A percentile compares a stretch with the other conserved stretches of the same genome.
These are phyloP conservation scores for Boletus sp. DNA, from an alignment of 768 basidiomycete species.

Conservation along the genomic window DNA sequence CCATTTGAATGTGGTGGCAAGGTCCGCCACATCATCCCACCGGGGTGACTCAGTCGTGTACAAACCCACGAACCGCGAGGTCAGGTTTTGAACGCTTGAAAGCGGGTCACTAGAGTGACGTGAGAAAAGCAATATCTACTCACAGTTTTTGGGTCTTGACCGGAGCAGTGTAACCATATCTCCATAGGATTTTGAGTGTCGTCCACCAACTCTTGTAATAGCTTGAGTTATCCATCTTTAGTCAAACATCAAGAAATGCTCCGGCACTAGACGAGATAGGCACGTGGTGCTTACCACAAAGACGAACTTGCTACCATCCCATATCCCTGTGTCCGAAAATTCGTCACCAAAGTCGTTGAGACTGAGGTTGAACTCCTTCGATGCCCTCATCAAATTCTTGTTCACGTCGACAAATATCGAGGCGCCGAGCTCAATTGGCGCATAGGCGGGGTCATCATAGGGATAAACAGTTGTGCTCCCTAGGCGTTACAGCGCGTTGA, in stretches of 20 bases:
- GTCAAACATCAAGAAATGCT: background rate
- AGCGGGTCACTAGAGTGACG: background rate
- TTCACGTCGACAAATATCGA: constrained; percentile 83
- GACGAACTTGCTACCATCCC: constrained; percentile 78
- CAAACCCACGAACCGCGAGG: constrained; percentile 50
- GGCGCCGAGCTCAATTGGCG: constrained; percentile 78
- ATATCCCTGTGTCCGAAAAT: constrained; percentile 55
- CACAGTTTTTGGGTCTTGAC: constrained; percentile 54
- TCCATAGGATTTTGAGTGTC: constrained; percentile 67
- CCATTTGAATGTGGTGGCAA: constrained; percentile 56
- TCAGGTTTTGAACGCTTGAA: constrained; percentile 52
- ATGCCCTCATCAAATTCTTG: constrained; percentile 68
- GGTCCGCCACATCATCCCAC: constrained; percentile 59
- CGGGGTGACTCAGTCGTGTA: constrained; percentile 54
- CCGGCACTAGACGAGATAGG: background rate
- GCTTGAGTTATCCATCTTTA: constrained; percentile 41
- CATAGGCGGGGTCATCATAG: constrained; percentile 53
- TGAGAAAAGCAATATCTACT: constrained; percentile 13
- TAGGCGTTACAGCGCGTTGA: constrained; percentile 28
- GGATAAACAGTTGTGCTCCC: constrained; percentile 80
- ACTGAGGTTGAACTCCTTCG: constrained; percentile 74
- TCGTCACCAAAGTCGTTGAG: constrained; percentile 49
- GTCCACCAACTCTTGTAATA: constrained; percentile 58
- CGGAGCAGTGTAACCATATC: constrained; percentile 69
- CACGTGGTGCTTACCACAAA: constrained; percentile 47